A percentile compares a stretch with the other conserved stretches of the same genome.
Evolutionary conservation across 1,139 yeast species (phyloP).

Genomic region (Geotrichum siamense): DNA sequence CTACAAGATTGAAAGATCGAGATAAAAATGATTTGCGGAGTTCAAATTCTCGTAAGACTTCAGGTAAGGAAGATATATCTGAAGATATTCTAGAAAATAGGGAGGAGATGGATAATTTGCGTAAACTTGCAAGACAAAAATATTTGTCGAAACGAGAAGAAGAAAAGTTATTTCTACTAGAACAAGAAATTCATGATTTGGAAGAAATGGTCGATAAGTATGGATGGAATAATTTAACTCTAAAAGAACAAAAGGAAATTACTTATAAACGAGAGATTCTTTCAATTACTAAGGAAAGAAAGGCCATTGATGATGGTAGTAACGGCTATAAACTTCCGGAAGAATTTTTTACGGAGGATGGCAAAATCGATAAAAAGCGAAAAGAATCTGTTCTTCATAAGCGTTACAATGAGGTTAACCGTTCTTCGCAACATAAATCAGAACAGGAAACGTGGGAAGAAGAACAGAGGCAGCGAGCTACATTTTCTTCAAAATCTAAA

Average conservation of each 20-base stretch:
- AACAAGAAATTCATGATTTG: conserved; percentile 43
- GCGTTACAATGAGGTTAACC: conserved; percentile 28
- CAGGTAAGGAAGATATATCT: conserved; percentile 21
- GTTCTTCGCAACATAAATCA: conserved; percentile 12
- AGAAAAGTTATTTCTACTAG: conserved; percentile 40
- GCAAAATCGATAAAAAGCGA: conserved; percentile 47
- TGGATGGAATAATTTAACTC: conserved; percentile 47
- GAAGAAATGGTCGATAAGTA: conserved; percentile 42
- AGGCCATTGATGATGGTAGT: conserved; percentile 32
- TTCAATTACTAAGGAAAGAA: conserved; percentile 40
- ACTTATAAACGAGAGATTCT: conserved; percentile 45
- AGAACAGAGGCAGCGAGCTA: conserved; percentile 52
- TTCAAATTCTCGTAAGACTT: conserved; percentile 10
- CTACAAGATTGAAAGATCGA: conserved; percentile 26
- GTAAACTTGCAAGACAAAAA: conserved; percentile 44
- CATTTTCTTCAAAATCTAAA: conserved; percentile 9
- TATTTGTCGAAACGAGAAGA: conserved; percentile 46
- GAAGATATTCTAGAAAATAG: conserved; percentile 24
- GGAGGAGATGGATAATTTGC: conserved; percentile 32
- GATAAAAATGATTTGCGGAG: conserved; percentile 19
- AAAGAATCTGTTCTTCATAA: conserved; percentile 40
- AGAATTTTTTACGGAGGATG: conserved; percentile 47
- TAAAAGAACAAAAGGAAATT: conserved; percentile 46
- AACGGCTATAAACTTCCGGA: conserved; percentile 49
- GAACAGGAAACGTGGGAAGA: conserved; percentile 57